Base-by-base conservation (phyloP, 2,329 filamentous ascomycete species). In the Penicillium aurantiogriseum region DNA sequence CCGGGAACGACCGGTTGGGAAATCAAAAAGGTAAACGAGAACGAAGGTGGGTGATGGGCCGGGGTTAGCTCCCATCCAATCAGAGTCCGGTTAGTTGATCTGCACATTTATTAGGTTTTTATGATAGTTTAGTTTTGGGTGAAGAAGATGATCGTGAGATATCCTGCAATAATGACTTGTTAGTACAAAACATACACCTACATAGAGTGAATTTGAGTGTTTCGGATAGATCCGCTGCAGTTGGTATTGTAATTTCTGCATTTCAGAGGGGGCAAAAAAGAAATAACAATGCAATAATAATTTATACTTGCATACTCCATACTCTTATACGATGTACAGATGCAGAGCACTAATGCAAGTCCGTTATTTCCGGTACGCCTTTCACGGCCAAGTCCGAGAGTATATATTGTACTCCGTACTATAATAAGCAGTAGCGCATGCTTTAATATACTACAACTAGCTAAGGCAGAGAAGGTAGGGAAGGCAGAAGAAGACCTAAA, bases 211-310 rank as follows among this genome's bases (percentile, higher is more conserved):
- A 33, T 35, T n/a, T 52, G 27, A 5, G 9, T 13, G 17, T 53
- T 56, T 56, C 54, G 54, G 54, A 57, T 57, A 57, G 54, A 57
- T 57, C 54, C 54, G 54, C 49, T 53, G 54, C 49, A 47, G 54
- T 43, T 43, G 21, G 27, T n/a, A 21, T 23, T 36, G 29, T 21
- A 57, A 53, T 53, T 27, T 46, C 6, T 19, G 19, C 8, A 40
- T 21, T 35, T 40, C 7, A 31, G 15, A 39, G n/a, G n/a, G n/a
- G 15, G 15, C 11, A 11, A 25, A 45, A 2, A 15, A 21, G 17
- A 5, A 25, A 45, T 10, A 9, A 27, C 9, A 51, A 23, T 27
- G 19, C 23, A n/a, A 43, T 17, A 43, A 38, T 33, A 25, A 6
- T 25, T 50, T 23, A 38, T 19, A 35, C 39, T 15, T 54, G 35